Base-by-base conservation (phyloP, 495 filamentous ascomycete genomes). In the Penicillium turbatum region DNA sequence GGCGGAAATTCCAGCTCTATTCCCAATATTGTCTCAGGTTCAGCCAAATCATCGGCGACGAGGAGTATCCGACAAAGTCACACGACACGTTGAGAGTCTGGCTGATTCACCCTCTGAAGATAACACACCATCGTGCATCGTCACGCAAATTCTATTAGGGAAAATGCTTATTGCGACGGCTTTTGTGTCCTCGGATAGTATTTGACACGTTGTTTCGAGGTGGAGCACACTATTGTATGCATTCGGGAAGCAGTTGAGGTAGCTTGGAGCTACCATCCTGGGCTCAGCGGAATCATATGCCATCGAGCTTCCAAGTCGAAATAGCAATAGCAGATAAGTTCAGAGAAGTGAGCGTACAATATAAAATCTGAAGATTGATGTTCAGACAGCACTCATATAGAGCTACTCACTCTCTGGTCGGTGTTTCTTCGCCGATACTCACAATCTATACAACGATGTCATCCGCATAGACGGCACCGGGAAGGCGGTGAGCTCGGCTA, bases 1-100 rank as follows among this genome's bases (percentile, higher is more conserved):
- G 21, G 12, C 38, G 17, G 19, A 2, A 24, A 34, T 29, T 10
- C 68, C 77, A 19, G 72, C 71, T 47, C 66, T 74, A 6, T 82
- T 78, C 51, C 79, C 79, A 1, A 66, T 75, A 47, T 67, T 72
- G 15, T 84, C 80, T 53, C 65, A 73, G 40, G 64, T 71, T 36
- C 56, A 68, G 31, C 75, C 16, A 42, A 41, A 42, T 15, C 21
- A 16, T n/a, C 1, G 15, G 42, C 42, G 5, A 36, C 41, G 16
- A 29, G 37, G 36, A 34, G 48, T 42, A 41, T 41, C 27, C 37
- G 17, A 41, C 29, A 13, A 32, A 4, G 37, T 51, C 48, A 51
- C 48, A 42, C 48, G 37, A 41, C 47, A 39, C 12, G 16, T 40
- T 51, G 6, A 16, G 13, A 42, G 37, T 41, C 41, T 42, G 38